Evolutionary conservation across 2,329 filamentous ascomycete genomes (phyloP), one percentile per base, ranked within the genome.

Genomic region (Aureobasidium subglaciale): DNA sequence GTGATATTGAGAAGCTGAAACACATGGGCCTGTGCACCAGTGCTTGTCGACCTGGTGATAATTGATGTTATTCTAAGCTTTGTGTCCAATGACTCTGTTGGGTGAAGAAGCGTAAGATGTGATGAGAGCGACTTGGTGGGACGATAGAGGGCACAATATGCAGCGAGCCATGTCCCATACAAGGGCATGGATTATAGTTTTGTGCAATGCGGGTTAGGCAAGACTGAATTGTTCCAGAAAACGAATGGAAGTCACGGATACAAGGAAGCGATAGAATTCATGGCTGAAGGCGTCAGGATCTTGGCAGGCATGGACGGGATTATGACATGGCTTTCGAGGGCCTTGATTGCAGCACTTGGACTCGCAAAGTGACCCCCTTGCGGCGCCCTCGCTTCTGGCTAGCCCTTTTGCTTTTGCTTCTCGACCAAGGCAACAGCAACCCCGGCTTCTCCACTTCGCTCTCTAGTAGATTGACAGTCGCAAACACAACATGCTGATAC

Each of bases 401-500:
- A 24, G 22, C 9, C n/a, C 18, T 25, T 37, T 50, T 38, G 22
- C 34, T 50, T 37, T 32, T 50, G 22, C 16, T 29, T 27, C 46
- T 27, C 46, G 46, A 40, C 18, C n/a, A 22, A 40, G 18, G n/a
- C n/a, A n/a, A 7, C 37, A 35, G 32, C 29, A 30, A 30, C 41
- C 41, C 41, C 41, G 24, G 41, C 37, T 42, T 32, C 49, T 42
- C 25, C 49, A 32, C 49, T 25, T 25, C 6, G n/a, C 32, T 49
- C 27, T 25, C 42, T 45, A 43, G 42, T 27, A 32, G 11, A 22
- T 25, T 25, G 42, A 45, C 25, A 9, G 27, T 45, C 42, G 42
- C 46, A 53, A 53, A 53, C 49, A 53, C 49, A 53, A 53, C 37
- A 54, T 53, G 29, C 18, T 29, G 15, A 54, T 42, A 38, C 25